A percentile compares a stretch with the other conserved stretches of the same genome.
These are phyloP conservation scores for Yamadazyma taylorii DNA, from an alignment of 1,139 yeast species.

Conservation along the genomic window DNA sequence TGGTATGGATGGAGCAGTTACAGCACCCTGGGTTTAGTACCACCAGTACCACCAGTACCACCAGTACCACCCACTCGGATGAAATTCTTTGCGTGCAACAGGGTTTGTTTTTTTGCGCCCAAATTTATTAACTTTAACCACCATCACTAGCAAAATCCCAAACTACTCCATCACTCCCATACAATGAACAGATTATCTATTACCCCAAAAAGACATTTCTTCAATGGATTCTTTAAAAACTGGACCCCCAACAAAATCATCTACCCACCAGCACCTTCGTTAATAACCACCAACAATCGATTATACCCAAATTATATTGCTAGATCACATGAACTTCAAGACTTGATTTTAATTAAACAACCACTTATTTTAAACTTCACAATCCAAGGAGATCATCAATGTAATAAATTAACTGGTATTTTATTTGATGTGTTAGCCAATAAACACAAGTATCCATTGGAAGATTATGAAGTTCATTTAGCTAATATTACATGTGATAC, in stretches of 20 bases:
- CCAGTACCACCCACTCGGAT: too few species aligned
- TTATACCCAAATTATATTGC: conserved; percentile 45
- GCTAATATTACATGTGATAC: conserved; percentile 77
- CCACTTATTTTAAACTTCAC: conserved; percentile 77
- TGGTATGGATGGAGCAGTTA: too few species aligned
- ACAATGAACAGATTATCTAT: not conserved
- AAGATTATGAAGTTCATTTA: conserved; percentile 42
- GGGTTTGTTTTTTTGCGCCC: not conserved
- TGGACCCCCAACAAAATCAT: conserved; percentile 18
- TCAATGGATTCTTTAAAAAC: conserved; percentile 10
- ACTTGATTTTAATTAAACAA: conserved; percentile 50
- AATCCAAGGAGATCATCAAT: conserved; percentile 59
- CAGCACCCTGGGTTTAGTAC: too few species aligned
- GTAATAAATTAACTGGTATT: conserved; percentile 64
- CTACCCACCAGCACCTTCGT: conserved; percentile 42
- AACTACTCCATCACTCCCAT: too few species aligned
- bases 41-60: too few species aligned
- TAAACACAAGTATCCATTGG: conserved; percentile 47
- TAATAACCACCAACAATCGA: conserved; percentile 41
- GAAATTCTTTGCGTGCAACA: too few species aligned
- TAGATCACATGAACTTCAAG: conserved; percentile 54
- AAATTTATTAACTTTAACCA: not conserved
- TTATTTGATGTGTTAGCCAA: conserved; percentile 57
- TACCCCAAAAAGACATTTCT: conserved; percentile 8
- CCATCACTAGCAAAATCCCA: not conserved